These are phyloP conservation scores for Dendryphion nanum DNA, from an alignment of 2,329 filamentous ascomycete genomes.

Conservation along the genomic window DNA sequence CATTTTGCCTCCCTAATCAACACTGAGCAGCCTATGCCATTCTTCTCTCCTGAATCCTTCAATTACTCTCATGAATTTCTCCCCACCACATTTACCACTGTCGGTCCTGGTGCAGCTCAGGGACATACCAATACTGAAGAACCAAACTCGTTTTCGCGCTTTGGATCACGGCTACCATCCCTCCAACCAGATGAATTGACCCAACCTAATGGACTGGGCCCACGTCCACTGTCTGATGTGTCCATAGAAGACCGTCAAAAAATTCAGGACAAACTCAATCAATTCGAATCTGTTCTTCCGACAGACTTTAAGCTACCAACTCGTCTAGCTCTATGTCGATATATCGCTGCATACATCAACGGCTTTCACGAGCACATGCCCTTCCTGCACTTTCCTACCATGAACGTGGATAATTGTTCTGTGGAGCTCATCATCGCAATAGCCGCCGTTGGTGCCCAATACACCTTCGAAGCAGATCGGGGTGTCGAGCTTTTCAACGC, in stretches of 20 bases:
- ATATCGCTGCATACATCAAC: conserved; percentile 67
- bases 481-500: conserved; percentile 59
- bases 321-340: conserved; percentile 65
- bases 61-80: conserved; percentile 27
- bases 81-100: conserved; percentile 9
- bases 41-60: conserved; percentile 42
- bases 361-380: conserved; percentile 63
- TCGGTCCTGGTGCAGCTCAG: conserved; percentile 10
- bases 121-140: conserved; percentile 21
- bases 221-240: conserved; percentile 32
- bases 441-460: conserved; percentile 66
- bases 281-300: conserved; percentile 61
- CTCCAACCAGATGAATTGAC: conserved; percentile 37
- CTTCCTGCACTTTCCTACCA: conserved; percentile 67
- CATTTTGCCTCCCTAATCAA: conserved; percentile 41
- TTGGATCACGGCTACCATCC: conserved; percentile 40
- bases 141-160: conserved; percentile 34
- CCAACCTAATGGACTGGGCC: conserved; percentile 8
- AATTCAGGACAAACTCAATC: conserved; percentile 59
- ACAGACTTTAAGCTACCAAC: conserved; percentile 67
- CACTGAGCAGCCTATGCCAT: conserved; percentile 43
- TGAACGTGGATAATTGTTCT: conserved; percentile 62
- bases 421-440: conserved; percentile 68
- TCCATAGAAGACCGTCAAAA: conserved; percentile 33
- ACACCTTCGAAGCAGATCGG: conserved; percentile 53